phyloP scores from a whole-genome alignment of 2,329 filamentous ascomycete species.

The Westerdykella sp. region DNA sequence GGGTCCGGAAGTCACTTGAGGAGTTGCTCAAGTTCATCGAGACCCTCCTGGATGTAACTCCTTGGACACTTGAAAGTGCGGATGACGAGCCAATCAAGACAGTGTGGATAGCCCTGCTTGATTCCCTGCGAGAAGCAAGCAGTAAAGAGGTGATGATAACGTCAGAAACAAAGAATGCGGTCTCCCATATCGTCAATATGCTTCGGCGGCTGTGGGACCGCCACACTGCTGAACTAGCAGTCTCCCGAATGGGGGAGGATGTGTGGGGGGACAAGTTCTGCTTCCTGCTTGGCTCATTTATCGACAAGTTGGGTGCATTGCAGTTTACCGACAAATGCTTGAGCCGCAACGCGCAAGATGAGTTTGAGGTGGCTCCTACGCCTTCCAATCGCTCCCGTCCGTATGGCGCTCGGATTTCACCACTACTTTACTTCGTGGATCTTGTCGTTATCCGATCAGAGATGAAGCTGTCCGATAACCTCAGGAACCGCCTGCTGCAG shows the following conservation, averaged over 20 bases:
- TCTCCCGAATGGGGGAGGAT: constrained; percentile 29
- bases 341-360: constrained; percentile 50
- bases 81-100: constrained; percentile 47
- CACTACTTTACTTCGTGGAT: constrained; percentile 60
- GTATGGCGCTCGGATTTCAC: constrained; percentile 49
- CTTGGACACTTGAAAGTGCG: constrained; percentile 39
- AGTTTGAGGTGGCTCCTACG: constrained; percentile 58
- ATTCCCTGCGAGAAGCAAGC: constrained; percentile 60
- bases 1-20: constrained; percentile 68
- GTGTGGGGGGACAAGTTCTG: constrained; percentile 47
- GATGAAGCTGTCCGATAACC: constrained; percentile 35
- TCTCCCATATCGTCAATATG: constrained; percentile 64
- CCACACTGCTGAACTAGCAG: constrained; percentile 39
- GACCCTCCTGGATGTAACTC: constrained; percentile 45
- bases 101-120: constrained; percentile 58
- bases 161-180: constrained; percentile 71
- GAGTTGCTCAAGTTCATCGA: constrained; percentile 60
- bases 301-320: constrained; percentile 46
- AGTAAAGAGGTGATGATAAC: constrained; percentile 87
- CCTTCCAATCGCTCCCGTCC: constrained; percentile 54
- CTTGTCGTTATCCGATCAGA: constrained; percentile 48
- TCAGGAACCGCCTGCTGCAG: constrained; percentile 35
- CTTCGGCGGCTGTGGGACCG: constrained; percentile 63
- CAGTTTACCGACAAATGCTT: constrained; percentile 48
- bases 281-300: constrained; percentile 47